Evolutionary conservation across 2,329 filamentous ascomycete species (phyloP), one percentile per base, ranked within the genome.

Genomic region (Curvularia sp.): DNA sequence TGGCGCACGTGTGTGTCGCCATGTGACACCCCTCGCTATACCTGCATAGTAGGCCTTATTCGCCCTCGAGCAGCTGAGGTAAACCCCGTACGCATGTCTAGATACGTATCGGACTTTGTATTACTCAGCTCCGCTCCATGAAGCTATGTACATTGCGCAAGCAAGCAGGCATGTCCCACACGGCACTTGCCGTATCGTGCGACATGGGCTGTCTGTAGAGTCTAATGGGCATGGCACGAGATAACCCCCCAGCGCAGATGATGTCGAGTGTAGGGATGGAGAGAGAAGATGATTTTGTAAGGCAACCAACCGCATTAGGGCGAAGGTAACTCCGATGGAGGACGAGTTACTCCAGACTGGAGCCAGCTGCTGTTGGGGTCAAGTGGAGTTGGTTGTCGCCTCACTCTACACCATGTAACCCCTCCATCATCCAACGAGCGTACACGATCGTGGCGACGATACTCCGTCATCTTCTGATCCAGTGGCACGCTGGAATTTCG

Each of bases 31-130:
- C 35, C 20, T 56, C 41, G 49, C 48, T 56, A 47, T 39, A 56
- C 54, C 49, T 56, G 54, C 54, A 56, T 28, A 38, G 13, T 41
- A 52, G 41, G 41, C 49, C 54, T 56, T 39, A 46, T 52, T 53
- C 43, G 24, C 24, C 20, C 54, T 8, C 42, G 49, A 20, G 30
- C 38, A 41, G 18, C 20, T 24, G 24, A 24, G n/a, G 41, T 28
- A 50, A 4, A 20, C 33, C 44, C 30, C 18, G 46, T 24, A 22
- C 35, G 18, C 42, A 47, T 43, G 53, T 6, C 38, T 33, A 43
- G 22, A 22, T 18, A 12, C 42, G 15, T 48, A 49, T 51, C 53
- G 49, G 30, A 15, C 38, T 15, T 51, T 22, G 28, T 12, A 51
- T 55, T 48, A 35, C 30, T 18, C 46, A 48, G 22, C 46, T 33